Evolutionary conservation across 2,329 filamentous ascomycete genomes (phyloP).

Genomic region (Colletotrichum nymphaeae): DNA sequence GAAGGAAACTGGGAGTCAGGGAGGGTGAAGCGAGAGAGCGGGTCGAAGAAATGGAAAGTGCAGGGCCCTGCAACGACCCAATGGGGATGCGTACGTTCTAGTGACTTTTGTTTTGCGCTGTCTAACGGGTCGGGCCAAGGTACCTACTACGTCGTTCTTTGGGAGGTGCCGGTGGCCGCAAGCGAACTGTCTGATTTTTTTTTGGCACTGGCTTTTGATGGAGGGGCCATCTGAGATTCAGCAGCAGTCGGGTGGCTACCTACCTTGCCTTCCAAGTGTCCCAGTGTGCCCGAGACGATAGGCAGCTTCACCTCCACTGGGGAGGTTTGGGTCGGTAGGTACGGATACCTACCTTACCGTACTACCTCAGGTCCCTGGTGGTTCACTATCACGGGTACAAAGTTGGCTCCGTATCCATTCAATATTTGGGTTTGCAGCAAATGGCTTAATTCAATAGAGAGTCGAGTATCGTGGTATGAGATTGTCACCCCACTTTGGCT

Average conservation of each 20-base stretch:
- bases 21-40: constrained; percentile 32
- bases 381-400: neutral
- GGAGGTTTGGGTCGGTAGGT: neutral
- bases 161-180: neutral
- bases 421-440: constrained; percentile 11
- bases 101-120: constrained; percentile 13
- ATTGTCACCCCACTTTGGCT: constrained; percentile 8
- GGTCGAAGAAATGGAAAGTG: constrained; percentile 35
- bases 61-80: constrained; percentile 22
- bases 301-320: neutral
- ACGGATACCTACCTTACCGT: neutral
- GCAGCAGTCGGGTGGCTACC: neutral
- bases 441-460: constrained; percentile 14
- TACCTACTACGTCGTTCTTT: constrained; percentile 6
- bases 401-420: neutral
- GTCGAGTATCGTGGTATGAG: constrained; percentile 1
- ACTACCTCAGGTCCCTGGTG: neutral
- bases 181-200: constrained; percentile 5
- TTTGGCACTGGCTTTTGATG: neutral
- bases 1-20: constrained; percentile 24
- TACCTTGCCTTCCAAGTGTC: neutral
- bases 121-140: neutral
- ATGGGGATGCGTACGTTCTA: constrained; percentile 13
- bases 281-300: neutral
- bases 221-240: neutral